phyloP scores from a whole-genome alignment of 2,329 filamentous ascomycete genomes.

The Nigrospora oryzae region DNA sequence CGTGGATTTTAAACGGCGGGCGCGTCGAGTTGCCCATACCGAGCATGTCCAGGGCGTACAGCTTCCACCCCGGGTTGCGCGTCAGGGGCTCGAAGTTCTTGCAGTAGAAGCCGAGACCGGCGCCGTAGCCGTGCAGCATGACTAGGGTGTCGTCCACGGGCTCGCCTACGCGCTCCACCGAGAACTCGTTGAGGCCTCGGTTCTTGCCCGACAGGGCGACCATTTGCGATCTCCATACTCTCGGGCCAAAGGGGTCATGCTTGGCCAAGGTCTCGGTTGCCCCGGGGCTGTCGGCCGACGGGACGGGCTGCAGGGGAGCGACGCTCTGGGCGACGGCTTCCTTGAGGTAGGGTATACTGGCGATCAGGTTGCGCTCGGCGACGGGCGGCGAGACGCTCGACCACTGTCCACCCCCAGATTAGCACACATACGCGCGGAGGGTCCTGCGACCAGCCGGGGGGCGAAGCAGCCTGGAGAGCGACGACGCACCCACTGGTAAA shows the following conservation, averaged over 20 bases:
- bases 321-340: conserved; percentile 54
- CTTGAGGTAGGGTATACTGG: conserved; percentile 75
- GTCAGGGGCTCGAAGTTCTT: conserved; percentile 91
- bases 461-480: neutral
- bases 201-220: conserved; percentile 79
- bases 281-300: conserved; percentile 29
- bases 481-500: conserved; percentile 74
- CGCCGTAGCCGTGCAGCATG: conserved; percentile 94
- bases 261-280: conserved; percentile 34
- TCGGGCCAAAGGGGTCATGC: conserved; percentile 73
- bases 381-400: conserved; percentile 69
- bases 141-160: conserved; percentile 77
- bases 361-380: conserved; percentile 83
- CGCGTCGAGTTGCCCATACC: conserved; percentile 88
- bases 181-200: conserved; percentile 86
- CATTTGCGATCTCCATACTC: conserved; percentile 79
- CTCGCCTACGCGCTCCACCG: conserved; percentile 76
- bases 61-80: conserved; percentile 69
- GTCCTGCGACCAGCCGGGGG: neutral
- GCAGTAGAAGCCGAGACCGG: conserved; percentile 95
- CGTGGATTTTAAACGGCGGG: conserved; percentile 74
- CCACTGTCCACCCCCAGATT: conserved; percentile 51
- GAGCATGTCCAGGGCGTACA: conserved; percentile 90
- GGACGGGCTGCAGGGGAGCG: conserved; percentile 16
- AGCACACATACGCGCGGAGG: conserved; percentile 1